These are phyloP conservation scores for Radiomyces spectabilis DNA, from an alignment of 192 early-diverging fungal species.

Conservation along the genomic window DNA sequence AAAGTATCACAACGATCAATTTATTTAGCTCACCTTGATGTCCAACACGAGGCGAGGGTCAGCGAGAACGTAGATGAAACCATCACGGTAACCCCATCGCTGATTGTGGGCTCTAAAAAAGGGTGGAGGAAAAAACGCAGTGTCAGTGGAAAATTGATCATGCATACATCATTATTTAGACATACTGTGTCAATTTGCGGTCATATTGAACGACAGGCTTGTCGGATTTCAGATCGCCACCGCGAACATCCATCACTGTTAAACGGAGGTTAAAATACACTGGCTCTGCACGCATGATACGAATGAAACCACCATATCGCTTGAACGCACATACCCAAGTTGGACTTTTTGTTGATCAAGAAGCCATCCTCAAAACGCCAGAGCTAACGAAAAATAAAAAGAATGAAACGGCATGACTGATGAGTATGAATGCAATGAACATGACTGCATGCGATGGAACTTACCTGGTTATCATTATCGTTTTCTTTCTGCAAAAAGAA, in stretches of 20 bases:
- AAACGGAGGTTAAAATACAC: too few relatives aligned
- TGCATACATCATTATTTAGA: background rate
- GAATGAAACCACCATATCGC: too few relatives aligned
- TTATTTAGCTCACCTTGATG: too few relatives aligned
- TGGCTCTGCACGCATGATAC: too few relatives aligned
- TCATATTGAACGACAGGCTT: conserved; percentile 5
- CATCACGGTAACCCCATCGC: conserved; percentile 5
- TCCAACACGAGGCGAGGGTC: conserved; percentile 10
- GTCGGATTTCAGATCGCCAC: background rate
- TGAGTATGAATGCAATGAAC: background rate
- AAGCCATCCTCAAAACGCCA: conserved; percentile 11
- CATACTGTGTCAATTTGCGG: conserved; percentile 5
- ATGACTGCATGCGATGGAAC: too few relatives aligned
- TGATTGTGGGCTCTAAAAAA: conserved; percentile 8
- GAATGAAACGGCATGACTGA: background rate
- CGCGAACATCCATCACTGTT: too few relatives aligned
- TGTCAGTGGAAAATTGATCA: background rate
- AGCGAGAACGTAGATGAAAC: conserved; percentile 3
- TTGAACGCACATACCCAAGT: conserved; percentile 6
- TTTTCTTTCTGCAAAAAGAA: background rate
- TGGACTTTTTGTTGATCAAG: conserved; percentile 14
- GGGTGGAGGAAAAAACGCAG: background rate
- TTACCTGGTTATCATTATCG: conserved; percentile 4
- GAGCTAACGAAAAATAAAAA: background rate
- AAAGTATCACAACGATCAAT: background rate